phyloP scores from a whole-genome alignment of 495 filamentous ascomycete species.

The Aspergillus baeticus region DNA sequence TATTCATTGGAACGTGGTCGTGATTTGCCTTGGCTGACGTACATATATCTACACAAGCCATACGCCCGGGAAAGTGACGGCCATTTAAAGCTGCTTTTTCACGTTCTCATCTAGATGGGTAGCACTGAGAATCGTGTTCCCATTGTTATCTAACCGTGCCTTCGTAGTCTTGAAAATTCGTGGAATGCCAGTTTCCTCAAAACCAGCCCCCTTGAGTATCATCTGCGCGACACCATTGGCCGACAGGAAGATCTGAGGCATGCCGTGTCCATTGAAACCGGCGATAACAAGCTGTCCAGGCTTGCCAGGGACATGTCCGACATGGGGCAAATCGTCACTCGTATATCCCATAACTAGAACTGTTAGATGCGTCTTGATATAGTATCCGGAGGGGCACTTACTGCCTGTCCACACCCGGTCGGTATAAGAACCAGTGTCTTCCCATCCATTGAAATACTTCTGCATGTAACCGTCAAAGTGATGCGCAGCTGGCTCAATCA shows the following conservation, averaged over 20 bases:
- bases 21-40: no score
- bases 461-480: slow-evolving; percentile 53
- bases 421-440: slow-evolving; percentile 38
- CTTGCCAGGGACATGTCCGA: slow-evolving; percentile 44
- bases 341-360: slow-evolving; percentile 42
- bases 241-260: slow-evolving; percentile 47
- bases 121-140: neutral
- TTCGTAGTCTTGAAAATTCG: slow-evolving; percentile 8
- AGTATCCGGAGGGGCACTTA: slow-evolving; percentile 23
- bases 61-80: no score
- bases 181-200: slow-evolving; percentile 8
- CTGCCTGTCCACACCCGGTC: slow-evolving; percentile 55
- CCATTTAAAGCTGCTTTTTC: neutral
- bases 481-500: slow-evolving; percentile 37
- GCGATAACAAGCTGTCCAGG: slow-evolving; percentile 42
- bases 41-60: no score
- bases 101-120: neutral
- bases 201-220: neutral
- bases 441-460: slow-evolving; percentile 49
- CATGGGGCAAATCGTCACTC: slow-evolving; percentile 41
- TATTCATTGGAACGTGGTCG: no score
- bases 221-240: slow-evolving; percentile 40
- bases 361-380: slow-evolving; percentile 44
- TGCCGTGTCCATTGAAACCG: slow-evolving; percentile 51
- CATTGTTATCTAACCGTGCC: slow-evolving; percentile 2